Percentiles rank a stretch among this genome's conserved stretches.
These are phyloP conservation scores for Hygrophorus pudorinus DNA, from an alignment of 768 basidiomycete species.

Conservation along the genomic window DNA sequence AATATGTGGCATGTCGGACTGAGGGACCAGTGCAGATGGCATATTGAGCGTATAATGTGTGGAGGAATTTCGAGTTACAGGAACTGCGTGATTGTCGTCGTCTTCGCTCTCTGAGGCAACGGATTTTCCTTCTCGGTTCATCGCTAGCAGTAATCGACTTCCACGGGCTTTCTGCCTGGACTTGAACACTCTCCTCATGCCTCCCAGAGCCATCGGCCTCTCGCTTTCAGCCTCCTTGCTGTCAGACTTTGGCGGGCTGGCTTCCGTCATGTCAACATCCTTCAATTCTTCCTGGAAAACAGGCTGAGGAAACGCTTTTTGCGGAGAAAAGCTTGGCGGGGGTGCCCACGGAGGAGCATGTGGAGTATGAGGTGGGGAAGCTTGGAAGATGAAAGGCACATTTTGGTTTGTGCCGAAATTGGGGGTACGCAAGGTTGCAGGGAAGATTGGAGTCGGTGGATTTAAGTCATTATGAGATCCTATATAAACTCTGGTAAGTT, in stretches of 20 bases:
- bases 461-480: constrained; percentile 33
- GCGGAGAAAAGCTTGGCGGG: constrained; percentile 47
- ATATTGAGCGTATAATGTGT: constrained; percentile 82
- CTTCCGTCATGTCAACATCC: constrained; percentile 71
- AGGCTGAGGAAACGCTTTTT: constrained; percentile 47
- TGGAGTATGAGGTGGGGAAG: constrained; percentile 28
- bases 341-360: constrained; percentile 60
- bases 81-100: constrained; percentile 28
- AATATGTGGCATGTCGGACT: constrained; percentile 67
- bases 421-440: constrained; percentile 29
- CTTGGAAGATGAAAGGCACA: constrained; percentile 55
- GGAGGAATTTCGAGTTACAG: constrained; percentile 46
- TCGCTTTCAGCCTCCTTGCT: constrained; percentile 28
- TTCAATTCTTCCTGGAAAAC: constrained; percentile 33
- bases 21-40: constrained; percentile 45
- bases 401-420: constrained; percentile 57
- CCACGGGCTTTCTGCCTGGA: constrained; percentile 42
- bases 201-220: constrained; percentile 54
- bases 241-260: constrained; percentile 46
- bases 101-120: constrained; percentile 37
- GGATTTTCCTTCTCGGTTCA: constrained; percentile 20
- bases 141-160: constrained; percentile 14
- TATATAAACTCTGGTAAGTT: constrained; percentile 10
- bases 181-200: constrained; percentile 53
- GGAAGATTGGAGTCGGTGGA: constrained; percentile 31